A percentile compares a stretch with the other conserved stretches of the same genome.
These are phyloP conservation scores for Fulvia fulva DNA, from an alignment of 2,329 filamentous ascomycete genomes.

Conservation along the genomic window DNA sequence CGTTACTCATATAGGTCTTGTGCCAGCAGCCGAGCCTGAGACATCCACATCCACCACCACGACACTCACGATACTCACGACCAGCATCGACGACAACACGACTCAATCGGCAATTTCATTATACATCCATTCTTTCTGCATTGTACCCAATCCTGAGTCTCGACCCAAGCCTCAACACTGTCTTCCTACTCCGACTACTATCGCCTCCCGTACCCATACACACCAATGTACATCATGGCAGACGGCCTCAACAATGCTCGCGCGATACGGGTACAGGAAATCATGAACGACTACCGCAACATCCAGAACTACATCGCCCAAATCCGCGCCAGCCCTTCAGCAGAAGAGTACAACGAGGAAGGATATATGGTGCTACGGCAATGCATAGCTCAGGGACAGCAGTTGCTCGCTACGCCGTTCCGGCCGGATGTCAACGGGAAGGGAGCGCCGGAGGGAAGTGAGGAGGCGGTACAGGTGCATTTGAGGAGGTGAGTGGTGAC, in stretches of 20 bases:
- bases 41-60: neutral
- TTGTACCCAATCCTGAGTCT: neutral
- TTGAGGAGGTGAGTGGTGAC: slow-evolving; percentile 47
- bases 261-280: slow-evolving; percentile 59
- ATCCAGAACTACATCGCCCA: slow-evolving; percentile 57
- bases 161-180: neutral
- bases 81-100: neutral
- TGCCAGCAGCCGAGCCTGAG: neutral
- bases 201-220: neutral
- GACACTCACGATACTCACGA: neutral
- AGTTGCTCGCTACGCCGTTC: slow-evolving; percentile 53
- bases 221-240: slow-evolving; percentile 42
- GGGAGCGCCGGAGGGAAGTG: slow-evolving; percentile 37
- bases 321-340: slow-evolving; percentile 48
- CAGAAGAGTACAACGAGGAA: slow-evolving; percentile 56
- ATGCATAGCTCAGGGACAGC: slow-evolving; percentile 53
- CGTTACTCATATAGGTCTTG: slow-evolving; percentile 2
- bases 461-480: slow-evolving; percentile 54
- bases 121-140: neutral
- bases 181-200: slow-evolving; percentile 3
- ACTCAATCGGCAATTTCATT: neutral
- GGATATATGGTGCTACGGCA: slow-evolving; percentile 57
- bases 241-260: slow-evolving; percentile 61
- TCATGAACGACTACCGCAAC: slow-evolving; percentile 62
- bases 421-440: slow-evolving; percentile 20